Base-by-base conservation (phyloP, 1,139 yeast species). In the Hyphopichia pseudoburtonii region DNA sequence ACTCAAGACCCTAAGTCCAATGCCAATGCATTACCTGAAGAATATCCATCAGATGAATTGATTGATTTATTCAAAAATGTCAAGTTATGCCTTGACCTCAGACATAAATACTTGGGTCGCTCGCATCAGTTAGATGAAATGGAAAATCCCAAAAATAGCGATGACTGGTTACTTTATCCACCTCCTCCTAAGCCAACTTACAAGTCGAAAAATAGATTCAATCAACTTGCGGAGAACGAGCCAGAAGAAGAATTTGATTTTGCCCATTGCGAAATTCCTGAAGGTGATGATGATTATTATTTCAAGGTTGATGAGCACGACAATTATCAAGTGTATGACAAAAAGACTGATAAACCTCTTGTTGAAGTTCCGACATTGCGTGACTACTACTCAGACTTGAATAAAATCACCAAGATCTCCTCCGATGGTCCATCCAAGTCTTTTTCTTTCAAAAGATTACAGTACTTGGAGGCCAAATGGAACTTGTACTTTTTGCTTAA, bases 391-490 rank as follows among this genome's bases (percentile, higher is more conserved):
- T 64, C 78, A 48, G 98, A 92, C 57, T 65, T 90, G 54, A 92
- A 85, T 39, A 77, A 71, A 39, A 78, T 92, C 46, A 76, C 78
- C 21, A 64, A 73, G 17, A 75, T 88, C 38, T 84, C 96, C 4
- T 82, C 94, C 3, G 97, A 90, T 59, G 99, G 98, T 0, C 98
- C 98, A 3, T 78, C 95, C n/a, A 94, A 94, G 61, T 86, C 96
- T 9, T 94, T 92, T 72, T 96, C 98, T 0, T 94, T 88, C 62
- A 82, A 94, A 57, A 78, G 98, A 52, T 68, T 94, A 49, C 95
- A 90, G 62, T 92, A 89, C 56, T 72, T 94, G 40, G 98, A 94
- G 60, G 96, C 97, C 19, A 87, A 90, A 57, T 94, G 97, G 97
- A 88, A 92, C 58, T 65, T 94, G 62, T 92, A 92, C 64, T 78